Conservation (phyloP, 257 asterid genomes). For the Solanum bulbocastanum region DNA sequence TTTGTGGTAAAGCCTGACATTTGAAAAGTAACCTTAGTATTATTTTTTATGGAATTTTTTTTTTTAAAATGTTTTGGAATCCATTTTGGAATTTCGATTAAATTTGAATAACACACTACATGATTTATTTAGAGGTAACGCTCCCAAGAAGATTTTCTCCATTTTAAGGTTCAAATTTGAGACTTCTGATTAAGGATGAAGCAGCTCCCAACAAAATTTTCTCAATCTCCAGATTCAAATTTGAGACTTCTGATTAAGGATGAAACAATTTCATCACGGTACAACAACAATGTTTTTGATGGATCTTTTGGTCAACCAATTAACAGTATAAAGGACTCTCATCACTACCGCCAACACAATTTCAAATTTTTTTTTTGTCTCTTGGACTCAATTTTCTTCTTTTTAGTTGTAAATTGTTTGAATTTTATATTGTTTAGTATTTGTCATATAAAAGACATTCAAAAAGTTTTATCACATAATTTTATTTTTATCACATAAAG, state of each 20-base stretch:
- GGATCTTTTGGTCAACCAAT: neutral
- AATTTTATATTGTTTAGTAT: neutral
- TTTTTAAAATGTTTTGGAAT: no score
- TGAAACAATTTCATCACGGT: no score
- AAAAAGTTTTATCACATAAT: neutral
- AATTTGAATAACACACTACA: no score
- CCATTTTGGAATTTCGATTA: rapidly evolving
- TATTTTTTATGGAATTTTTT: neutral
- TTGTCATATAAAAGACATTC: neutral
- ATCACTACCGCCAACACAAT: neutral
- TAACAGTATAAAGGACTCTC: neutral
- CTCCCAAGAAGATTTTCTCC: no score
- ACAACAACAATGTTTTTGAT: neutral
- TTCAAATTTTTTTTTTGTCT: neutral
- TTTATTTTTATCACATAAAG: neutral
- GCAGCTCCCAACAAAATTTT: no score
- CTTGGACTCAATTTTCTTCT: neutral
- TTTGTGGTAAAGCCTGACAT: neutral
- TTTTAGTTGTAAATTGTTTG: neutral
- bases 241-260: no score
- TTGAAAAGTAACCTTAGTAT: neutral
- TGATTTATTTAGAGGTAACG: no score
- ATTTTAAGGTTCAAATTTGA: no score
- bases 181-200: no score
- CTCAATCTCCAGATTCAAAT: no score